Conservation (phyloP, 1,139 yeast genomes). For the Nakaseomyces kungkrabaensis region DNA sequence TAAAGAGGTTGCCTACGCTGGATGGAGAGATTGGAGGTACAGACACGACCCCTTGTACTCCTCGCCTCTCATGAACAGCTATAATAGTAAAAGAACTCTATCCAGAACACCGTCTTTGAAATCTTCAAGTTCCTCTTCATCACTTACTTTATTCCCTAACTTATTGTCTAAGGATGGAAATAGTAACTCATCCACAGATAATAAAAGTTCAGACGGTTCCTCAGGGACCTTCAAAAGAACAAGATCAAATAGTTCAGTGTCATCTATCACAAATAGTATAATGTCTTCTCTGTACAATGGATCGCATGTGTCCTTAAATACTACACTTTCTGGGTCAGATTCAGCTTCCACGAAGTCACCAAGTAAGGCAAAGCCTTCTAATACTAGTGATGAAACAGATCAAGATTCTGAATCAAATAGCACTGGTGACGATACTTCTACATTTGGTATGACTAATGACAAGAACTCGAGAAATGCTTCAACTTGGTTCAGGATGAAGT, state of each 20-base stretch:
- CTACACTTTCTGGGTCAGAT: conserved; percentile 1
- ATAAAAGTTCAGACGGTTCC: conserved; percentile 1
- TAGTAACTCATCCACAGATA: conserved; percentile 3
- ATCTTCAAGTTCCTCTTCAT: conserved; percentile 11
- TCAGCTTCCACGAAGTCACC: not conserved
- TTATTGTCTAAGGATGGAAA: not conserved
- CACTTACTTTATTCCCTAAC: not conserved
- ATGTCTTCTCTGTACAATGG: conserved; percentile 12
- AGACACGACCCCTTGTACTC: conserved; percentile 60
- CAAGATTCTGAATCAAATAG: not conserved
- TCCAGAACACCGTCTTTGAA: conserved; percentile 18
- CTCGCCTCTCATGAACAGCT: conserved; percentile 28
- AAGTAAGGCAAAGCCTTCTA: not conserved
- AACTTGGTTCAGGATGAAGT: conserved; percentile 6
- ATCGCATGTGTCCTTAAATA: conserved; percentile 1
- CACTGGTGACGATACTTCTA: not conserved
- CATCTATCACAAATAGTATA: conserved; percentile 16
- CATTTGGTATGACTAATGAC: not conserved
- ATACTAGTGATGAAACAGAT: not conserved
- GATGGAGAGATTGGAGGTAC: conserved; percentile 87
- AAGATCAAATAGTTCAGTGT: conserved; percentile 14
- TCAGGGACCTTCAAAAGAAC: not conserved
- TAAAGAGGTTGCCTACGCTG: conserved; percentile 39
- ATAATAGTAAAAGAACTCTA: conserved; percentile 18
- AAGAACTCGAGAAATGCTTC: conserved; percentile 1